Evolutionary conservation across 2,329 filamentous ascomycete genomes (phyloP), one percentile per base, ranked within the genome.

Genomic region (Cercospora citrullina): DNA sequence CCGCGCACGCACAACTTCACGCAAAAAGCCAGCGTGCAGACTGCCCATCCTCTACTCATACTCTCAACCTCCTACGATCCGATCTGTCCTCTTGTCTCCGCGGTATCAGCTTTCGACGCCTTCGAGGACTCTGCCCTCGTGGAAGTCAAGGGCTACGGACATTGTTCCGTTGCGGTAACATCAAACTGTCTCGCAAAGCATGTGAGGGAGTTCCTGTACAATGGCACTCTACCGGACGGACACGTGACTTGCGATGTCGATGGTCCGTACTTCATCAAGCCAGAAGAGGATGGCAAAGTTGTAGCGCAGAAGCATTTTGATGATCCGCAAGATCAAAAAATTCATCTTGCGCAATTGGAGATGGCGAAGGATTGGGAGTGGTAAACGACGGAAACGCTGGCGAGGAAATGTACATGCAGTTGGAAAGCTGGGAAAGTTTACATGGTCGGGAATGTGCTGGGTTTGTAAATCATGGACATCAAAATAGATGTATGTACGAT

Each of bases 341-440:
- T 71, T 26, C 71, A 73, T 57, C 64, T 72, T 26, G 71, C 71
- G 26, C 71, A 73, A 63, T 33, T 73, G 59, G 69, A 73, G 63
- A 45, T 73, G 26, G 71, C 71, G 31, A 71, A 64, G 26, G 69
- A 72, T 39, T 72, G 71, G 71, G 28, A 71, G 39, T 71, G 65
- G 68, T 63, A n/a, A 45, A 23, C 5, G 14, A 14, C 42, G 21
- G 10, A 23, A 48, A 16, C 10, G 12, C 12, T 10, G 18, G 23
- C 23, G 10, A 7, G 18, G 23, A 53, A 26, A 55, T 28, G 23
- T 28, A 26, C 16, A 9, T 42, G 36, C 36, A 39, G 12, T 6
- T 26, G 48, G 12, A 10, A 14, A 55, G 14, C 14, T 16, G 48
- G 23, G 23, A 16, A 55, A 53, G 3, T 53, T 55, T n/a, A 5